These are phyloP conservation scores for Kazachstania kunashirensis DNA, from an alignment of 805 yeast genomes.

Conservation along the genomic window DNA sequence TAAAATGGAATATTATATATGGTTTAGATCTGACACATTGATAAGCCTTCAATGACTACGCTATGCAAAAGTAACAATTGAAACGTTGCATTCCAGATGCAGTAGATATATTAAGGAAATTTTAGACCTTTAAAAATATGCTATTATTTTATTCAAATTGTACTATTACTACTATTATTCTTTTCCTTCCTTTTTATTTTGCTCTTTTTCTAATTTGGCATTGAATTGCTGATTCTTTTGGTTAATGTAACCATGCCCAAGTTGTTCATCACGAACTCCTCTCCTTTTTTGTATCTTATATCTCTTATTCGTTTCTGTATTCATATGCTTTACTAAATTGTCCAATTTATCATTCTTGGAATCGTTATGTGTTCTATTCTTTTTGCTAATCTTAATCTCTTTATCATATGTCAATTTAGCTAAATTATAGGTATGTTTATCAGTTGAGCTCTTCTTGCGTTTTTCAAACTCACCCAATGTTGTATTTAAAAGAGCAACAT, in stretches of 20 bases:
- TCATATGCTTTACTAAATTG: constrained; percentile 15
- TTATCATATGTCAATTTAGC: constrained; percentile 27
- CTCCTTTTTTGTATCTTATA: constrained; percentile 13
- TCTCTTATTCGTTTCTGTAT: constrained; percentile 14
- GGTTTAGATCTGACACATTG: too few species aligned
- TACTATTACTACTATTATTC: not conserved
- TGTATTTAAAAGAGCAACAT: not conserved
- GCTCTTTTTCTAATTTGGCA: constrained; percentile 16
- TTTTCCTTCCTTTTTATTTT: not conserved
- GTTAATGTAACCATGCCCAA: constrained; percentile 20
- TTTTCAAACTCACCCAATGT: constrained; percentile 8
- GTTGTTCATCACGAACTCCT: not conserved
- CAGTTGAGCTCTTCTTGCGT: constrained; percentile 8
- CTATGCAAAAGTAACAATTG: too few species aligned
- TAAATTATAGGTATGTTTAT: constrained; percentile 9
- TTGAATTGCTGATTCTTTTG: constrained; percentile 27
- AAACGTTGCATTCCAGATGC: too few species aligned
- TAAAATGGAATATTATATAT: too few species aligned
- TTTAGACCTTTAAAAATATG: too few species aligned
- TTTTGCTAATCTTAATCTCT: constrained; percentile 13
- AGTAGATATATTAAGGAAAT: too few species aligned
- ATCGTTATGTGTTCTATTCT: constrained; percentile 8
- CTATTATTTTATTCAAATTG: not conserved
- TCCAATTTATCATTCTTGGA: constrained; percentile 12
- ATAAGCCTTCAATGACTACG: too few species aligned